Conservation (phyloP, 164 flowering plant genomes). For the Aristolochia californica region DNA sequence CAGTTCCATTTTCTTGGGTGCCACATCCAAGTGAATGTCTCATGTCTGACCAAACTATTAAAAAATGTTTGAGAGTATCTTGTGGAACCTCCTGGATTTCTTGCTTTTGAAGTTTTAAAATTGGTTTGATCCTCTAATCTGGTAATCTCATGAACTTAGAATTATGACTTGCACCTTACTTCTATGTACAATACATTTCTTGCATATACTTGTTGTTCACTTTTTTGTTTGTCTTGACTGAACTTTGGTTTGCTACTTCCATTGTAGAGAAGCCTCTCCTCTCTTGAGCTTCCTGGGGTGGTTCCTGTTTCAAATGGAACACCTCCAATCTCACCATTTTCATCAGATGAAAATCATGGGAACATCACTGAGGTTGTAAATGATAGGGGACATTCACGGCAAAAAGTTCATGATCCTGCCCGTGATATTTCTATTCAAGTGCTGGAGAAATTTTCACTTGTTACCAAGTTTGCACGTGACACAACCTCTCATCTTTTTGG, state of each 20-base stretch:
- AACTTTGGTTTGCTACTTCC: background rate
- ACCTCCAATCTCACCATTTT: conserved; percentile 25
- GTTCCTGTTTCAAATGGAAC: conserved; percentile 56
- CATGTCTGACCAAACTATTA: too few species aligned
- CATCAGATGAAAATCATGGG: conserved; percentile 28
- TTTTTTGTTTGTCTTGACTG: too few species aligned
- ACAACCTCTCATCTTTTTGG: conserved; percentile 91
- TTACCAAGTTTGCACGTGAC: conserved; percentile 94
- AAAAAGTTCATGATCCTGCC: conserved; percentile 73
- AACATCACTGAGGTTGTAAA: conserved; percentile 24
- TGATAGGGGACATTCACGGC: conserved; percentile 41
- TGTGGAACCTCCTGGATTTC: too few species aligned
- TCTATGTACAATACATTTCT: too few species aligned
- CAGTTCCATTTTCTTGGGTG: too few species aligned
- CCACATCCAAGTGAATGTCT: too few species aligned
- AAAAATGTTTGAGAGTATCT: too few species aligned
- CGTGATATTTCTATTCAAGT: conserved; percentile 91
- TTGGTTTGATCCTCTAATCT: too few species aligned
- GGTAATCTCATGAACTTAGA: too few species aligned
- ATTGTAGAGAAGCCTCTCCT: conserved; percentile 77
- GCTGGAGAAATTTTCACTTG: conserved; percentile 92
- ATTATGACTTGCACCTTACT: too few species aligned
- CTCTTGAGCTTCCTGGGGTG: conserved; percentile 87
- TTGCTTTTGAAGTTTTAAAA: too few species aligned
- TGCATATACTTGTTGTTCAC: too few species aligned